Conservation (phyloP, 2,329 filamentous ascomycete genomes). For the Myrmaecium sp. region DNA sequence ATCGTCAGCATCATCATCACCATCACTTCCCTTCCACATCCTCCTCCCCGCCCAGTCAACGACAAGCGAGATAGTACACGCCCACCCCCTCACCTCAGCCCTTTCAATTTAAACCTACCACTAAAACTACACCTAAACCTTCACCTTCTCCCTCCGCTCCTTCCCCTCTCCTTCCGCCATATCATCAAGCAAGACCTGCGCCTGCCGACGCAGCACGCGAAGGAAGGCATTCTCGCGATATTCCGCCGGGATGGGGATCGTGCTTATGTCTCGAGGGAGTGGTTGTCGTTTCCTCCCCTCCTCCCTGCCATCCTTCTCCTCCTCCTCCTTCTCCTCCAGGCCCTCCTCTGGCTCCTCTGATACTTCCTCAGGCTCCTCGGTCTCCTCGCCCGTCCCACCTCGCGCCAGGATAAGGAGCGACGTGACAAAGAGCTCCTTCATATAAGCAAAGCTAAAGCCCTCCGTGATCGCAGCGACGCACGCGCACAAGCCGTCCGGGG, state of each 20-base stretch:
- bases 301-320: neutral
- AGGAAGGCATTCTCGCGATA: conserved; percentile 8
- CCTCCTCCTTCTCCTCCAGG: neutral
- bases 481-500: conserved; percentile 22
- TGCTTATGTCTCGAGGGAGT: conserved; percentile 2
- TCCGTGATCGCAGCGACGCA: conserved; percentile 25
- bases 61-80: too few species aligned
- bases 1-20: too few species aligned
- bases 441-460: conserved; percentile 29
- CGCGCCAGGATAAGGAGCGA: conserved; percentile 20
- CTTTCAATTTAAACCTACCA: too few species aligned
- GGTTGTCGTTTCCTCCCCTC: neutral
- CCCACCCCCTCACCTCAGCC: too few species aligned
- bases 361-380: conserved; percentile 7
- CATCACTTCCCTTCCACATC: too few species aligned
- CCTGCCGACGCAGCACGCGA: neutral
- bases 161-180: conserved; percentile 2
- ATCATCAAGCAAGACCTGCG: conserved; percentile 5
- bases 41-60: too few species aligned
- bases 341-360: conserved; percentile 2
- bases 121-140: too few species aligned
- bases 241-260: conserved; percentile 8
- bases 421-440: conserved; percentile 27
- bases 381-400: conserved; percentile 12
- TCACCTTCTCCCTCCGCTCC: conserved; percentile 1